phyloP scores from a whole-genome alignment of 257 asterid genomes.

The Scutellaria baicalensis region DNA sequence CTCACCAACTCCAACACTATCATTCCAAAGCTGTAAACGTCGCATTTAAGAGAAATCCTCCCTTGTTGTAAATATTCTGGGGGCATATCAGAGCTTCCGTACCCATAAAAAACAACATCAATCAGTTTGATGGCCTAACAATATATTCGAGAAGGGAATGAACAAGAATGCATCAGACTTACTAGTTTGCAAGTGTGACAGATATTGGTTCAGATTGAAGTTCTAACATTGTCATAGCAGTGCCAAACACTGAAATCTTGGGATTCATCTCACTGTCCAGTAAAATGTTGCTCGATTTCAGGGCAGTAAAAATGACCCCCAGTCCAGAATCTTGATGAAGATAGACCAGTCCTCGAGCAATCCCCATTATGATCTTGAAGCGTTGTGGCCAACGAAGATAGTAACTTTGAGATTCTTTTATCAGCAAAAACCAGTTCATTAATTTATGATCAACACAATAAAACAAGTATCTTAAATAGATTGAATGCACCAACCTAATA shows the following conservation, averaged over 20 bases:
- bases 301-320: background rate
- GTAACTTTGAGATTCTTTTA: no score
- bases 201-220: background rate
- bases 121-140: background rate
- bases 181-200: no score
- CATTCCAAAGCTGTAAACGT: conserved; percentile 17
- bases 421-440: no score
- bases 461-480: no score
- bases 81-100: conserved; percentile 6
- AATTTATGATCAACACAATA: no score
- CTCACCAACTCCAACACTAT: conserved; percentile 13
- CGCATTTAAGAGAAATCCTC: background rate
- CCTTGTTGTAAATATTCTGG: conserved; percentile 4
- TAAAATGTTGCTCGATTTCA: conserved; percentile 13
- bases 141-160: background rate
- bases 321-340: conserved; percentile 20
- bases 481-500: background rate
- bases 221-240: conserved; percentile 1
- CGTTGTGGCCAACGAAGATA: no score
- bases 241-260: conserved; percentile 11
- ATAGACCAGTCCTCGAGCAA: conserved; percentile 16
- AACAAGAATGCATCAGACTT: no score
- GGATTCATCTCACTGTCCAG: conserved; percentile 18
- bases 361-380: background rate
- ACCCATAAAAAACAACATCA: background rate